These are phyloP conservation scores for Tribonema minus DNA, from an alignment of 108 stramenopile genomes.

Conservation along the genomic window DNA sequence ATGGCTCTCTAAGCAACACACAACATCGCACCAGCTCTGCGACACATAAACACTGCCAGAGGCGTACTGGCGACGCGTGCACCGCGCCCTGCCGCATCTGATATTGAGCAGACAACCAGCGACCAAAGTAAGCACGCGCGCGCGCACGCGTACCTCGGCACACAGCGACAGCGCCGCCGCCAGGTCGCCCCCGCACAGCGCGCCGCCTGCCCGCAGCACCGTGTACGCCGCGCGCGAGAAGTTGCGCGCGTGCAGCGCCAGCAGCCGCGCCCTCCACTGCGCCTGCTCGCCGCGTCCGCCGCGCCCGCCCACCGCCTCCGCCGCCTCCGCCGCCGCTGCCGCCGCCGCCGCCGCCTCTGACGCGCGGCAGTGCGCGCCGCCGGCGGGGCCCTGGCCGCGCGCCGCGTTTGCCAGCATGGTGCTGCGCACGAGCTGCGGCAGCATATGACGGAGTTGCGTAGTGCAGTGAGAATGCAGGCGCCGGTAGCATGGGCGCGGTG, in stretches of 20 bases:
- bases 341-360: neutral
- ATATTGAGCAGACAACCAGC: too few species aligned
- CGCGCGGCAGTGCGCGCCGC: neutral
- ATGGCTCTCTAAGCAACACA: too few species aligned
- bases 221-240: constrained; percentile 14
- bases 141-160: neutral
- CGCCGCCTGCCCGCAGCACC: constrained; percentile 1
- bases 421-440: neutral
- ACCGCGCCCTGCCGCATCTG: too few species aligned
- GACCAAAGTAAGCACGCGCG: too few species aligned
- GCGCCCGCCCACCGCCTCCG: neutral
- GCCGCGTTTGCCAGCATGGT: neutral
- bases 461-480: too few species aligned
- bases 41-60: too few species aligned
- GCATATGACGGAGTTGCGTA: too few species aligned
- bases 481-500: too few species aligned
- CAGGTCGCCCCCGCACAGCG: constrained; percentile 15
- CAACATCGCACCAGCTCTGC: too few species aligned
- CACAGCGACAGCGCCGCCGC: constrained; percentile 10
- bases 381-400: neutral
- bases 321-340: neutral
- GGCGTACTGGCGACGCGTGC: too few species aligned
- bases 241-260: neutral
- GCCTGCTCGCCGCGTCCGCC: neutral
- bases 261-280: neutral